Evolutionary conservation across 345 rosid species (phyloP).

Genomic region (Fremontodendron californicum): DNA sequence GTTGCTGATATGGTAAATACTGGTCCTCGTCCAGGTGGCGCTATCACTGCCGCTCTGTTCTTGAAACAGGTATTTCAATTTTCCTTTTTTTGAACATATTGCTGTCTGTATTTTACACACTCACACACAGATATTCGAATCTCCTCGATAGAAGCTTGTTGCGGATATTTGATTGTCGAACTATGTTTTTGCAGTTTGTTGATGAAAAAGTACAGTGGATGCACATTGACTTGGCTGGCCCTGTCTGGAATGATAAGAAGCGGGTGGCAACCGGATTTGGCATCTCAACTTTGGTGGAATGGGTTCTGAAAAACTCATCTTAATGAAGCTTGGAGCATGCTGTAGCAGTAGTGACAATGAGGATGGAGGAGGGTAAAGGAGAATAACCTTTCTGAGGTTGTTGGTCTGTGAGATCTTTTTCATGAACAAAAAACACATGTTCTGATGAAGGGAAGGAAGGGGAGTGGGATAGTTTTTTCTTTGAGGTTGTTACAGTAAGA

Average conservation of each 20-base stretch:
- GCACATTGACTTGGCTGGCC: conserved; percentile 97
- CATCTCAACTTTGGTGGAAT: conserved; percentile 77
- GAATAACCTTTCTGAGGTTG: neutral
- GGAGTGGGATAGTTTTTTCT: no score
- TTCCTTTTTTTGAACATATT: neutral
- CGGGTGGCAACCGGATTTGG: conserved; percentile 77
- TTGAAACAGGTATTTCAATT: neutral
- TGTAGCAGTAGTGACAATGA: neutral
- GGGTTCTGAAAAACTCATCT: conserved; percentile 73
- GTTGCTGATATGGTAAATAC: conserved; percentile 96
- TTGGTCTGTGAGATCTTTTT: neutral
- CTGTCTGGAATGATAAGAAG: conserved; percentile 90
- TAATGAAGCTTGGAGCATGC: conserved; percentile 13
- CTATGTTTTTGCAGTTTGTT: conserved; percentile 53
- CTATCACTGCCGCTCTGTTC: conserved; percentile 72
- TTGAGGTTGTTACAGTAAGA: no score
- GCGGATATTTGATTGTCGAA: neutral
- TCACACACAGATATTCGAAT: neutral
- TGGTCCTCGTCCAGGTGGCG: conserved; percentile 77
- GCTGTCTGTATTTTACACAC: neutral
- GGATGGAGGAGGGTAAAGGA: neutral
- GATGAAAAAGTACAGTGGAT: conserved; percentile 93
- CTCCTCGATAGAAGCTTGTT: neutral
- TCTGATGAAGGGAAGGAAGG: neutral
- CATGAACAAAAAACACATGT: conserved; percentile 10